A percentile compares a stretch with the other conserved stretches of the same genome.
These are phyloP conservation scores for Gelatoporia subvermispora DNA, from an alignment of 768 basidiomycete genomes.

Conservation along the genomic window DNA sequence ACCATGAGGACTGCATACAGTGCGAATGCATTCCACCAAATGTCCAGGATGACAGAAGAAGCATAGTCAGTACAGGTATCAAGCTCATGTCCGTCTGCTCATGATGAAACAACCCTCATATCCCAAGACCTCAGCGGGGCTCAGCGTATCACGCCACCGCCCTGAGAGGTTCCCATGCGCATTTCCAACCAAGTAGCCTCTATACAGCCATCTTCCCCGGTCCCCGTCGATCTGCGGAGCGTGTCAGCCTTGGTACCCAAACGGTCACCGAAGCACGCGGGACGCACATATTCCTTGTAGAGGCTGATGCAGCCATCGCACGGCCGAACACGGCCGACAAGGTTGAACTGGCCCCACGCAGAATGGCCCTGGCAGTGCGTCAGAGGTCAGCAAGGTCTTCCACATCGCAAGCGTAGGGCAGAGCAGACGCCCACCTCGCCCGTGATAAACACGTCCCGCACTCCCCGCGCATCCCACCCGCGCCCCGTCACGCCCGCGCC, in stretches of 20 bases:
- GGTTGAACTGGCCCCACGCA: constrained; percentile 83
- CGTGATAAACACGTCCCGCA: constrained; percentile 62
- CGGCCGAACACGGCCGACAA: constrained; percentile 75
- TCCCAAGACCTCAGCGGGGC: constrained; percentile 52
- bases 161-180: constrained; percentile 69
- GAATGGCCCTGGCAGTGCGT: constrained; percentile 79
- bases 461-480: constrained; percentile 8
- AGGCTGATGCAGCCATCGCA: constrained; percentile 78
- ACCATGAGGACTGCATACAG: too few relatives aligned
- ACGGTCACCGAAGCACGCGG: not conserved
- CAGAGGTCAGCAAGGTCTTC: not conserved
- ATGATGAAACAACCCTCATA: constrained; percentile 87
- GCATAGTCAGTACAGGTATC: not conserved
- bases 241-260: not conserved
- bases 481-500: constrained; percentile 1
- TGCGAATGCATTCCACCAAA: too few relatives aligned
- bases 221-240: constrained; percentile 53
- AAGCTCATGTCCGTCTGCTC: constrained; percentile 51
- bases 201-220: constrained; percentile 81
- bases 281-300: constrained; percentile 76
- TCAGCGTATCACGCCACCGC: constrained; percentile 83
- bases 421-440: constrained; percentile 54
- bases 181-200: constrained; percentile 75
- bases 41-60: too few relatives aligned
- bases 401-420: not conserved